These are phyloP conservation scores for Furcasterigmium sp. DNA, from an alignment of 2,329 filamentous ascomycete genomes.

Conservation along the genomic window DNA sequence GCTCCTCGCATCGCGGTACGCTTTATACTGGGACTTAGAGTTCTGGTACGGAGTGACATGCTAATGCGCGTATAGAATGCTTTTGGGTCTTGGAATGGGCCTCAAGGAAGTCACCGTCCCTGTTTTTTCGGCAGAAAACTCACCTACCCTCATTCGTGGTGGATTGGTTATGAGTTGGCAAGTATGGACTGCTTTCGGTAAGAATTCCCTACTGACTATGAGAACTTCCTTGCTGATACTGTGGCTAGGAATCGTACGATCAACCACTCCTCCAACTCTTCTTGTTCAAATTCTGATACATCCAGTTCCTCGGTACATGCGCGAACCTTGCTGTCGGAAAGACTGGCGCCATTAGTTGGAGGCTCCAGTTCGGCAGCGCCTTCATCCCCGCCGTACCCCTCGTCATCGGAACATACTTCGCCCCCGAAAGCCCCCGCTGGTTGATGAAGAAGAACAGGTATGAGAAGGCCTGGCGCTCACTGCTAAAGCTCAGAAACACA, in stretches of 20 bases:
- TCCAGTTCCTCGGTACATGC: conserved; percentile 40
- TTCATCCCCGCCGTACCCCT: conserved; percentile 61
- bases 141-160: conserved; percentile 46
- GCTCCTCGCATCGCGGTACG: conserved; percentile 49
- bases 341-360: conserved; percentile 54
- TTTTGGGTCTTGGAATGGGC: conserved; percentile 59
- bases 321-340: conserved; percentile 58
- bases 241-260: too few species aligned
- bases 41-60: too few species aligned
- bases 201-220: too few species aligned
- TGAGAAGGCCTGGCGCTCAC: conserved; percentile 47
- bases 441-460: conserved; percentile 57
- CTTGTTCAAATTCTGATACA: neutral
- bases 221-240: too few species aligned
- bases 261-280: neutral
- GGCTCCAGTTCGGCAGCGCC: conserved; percentile 58
- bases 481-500: conserved; percentile 51
- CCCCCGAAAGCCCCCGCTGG: conserved; percentile 62
- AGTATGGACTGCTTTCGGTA: conserved; percentile 59
- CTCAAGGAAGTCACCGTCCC: conserved; percentile 43
- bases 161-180: conserved; percentile 67
- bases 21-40: conserved; percentile 22
- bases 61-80: conserved; percentile 18
- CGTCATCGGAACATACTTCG: conserved; percentile 51
- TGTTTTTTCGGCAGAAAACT: conserved; percentile 47